Evolutionary conservation across 2,329 filamentous ascomycete genomes (phyloP).

Genomic region (Hypoxylon sp.): DNA sequence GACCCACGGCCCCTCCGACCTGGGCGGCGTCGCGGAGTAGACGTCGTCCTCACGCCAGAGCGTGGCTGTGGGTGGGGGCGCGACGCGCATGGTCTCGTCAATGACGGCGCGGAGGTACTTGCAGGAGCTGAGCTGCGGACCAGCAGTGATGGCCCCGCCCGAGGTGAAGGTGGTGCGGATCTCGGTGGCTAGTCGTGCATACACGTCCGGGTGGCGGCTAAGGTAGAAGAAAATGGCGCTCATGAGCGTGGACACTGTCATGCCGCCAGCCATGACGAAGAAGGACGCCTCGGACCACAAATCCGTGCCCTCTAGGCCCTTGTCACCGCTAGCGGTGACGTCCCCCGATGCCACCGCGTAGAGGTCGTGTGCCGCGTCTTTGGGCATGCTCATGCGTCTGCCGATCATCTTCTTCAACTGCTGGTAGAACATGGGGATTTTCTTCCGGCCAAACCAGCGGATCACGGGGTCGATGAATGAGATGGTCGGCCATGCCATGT

Average conservation of each 20-base stretch:
- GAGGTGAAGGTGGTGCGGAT: constrained; percentile 28
- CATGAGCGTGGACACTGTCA: constrained; percentile 26
- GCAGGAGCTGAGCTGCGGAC: constrained; percentile 17
- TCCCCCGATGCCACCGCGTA: constrained; percentile 36
- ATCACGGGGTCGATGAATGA: constrained; percentile 25
- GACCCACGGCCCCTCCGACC: constrained; percentile 1
- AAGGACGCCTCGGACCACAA: constrained; percentile 38
- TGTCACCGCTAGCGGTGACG: constrained; percentile 20
- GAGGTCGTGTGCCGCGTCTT: constrained; percentile 27
- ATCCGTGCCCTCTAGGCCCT: constrained; percentile 24
- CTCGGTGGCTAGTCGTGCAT: constrained; percentile 29
- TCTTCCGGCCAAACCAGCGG: constrained; percentile 27
- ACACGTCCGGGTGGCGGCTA: constrained; percentile 20
- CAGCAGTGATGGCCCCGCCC: constrained; percentile 19
- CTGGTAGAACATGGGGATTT: constrained; percentile 25
- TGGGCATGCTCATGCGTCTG: constrained; percentile 28
- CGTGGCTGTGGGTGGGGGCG: constrained; percentile 10
- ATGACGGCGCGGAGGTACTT: constrained; percentile 32
- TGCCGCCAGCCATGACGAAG: constrained; percentile 36
- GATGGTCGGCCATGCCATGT: constrained; percentile 31
- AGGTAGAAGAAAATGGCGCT: constrained; percentile 36
- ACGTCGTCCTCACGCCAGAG: constrained; percentile 27
- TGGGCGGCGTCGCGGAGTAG: constrained; percentile 6
- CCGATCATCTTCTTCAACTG: constrained; percentile 34
- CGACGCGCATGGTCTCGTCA: constrained; percentile 19